Base-by-base conservation (phyloP, 352 stramenopile genomes). In the Phytophthora cryptogea region DNA sequence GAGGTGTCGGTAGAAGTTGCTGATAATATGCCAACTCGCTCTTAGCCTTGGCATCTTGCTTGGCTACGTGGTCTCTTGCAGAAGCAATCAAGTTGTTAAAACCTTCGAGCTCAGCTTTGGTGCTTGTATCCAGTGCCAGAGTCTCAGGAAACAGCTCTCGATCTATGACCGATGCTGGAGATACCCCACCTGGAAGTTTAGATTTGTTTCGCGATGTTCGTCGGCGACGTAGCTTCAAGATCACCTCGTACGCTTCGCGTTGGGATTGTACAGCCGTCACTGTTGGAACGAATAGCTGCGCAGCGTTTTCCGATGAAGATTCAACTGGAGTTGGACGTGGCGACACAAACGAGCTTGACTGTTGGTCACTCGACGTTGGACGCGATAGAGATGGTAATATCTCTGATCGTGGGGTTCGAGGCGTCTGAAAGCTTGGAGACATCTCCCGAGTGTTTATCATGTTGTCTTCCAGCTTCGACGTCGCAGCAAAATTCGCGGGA, bases 1-100 rank as follows among this genome's bases (percentile, higher is more conserved):
- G 32, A 43, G 57, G 41, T 13, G 66, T 65, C 8, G 71, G 80
- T 11, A 87, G 47, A 1, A 86, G 42, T 35, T 83, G 72, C 37
- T 78, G 75, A 40, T 88, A 90, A 45, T 71, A 90, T 31, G 73
- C 59, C 9, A 90, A 35, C 26, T 88, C 78, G 33, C 63, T 70
- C 56, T 85, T 88, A 1, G 70, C 77, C 13, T 69, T 68, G 5
- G 33, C 60, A 31, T 63, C 63, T 16, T 83, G 68, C 6, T 62
- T 58, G 14, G 53, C 61, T 4, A 81, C 71, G n/a, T 47, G 52
- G 35, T 65, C 54, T 39, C 76, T 86, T 4, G 72, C 77, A n/a
- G 69, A 45, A 14, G 56, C 59, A 5, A 90, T 68, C n/a, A 90
- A 54, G 8, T 47, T 43, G 53, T 89, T 75, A 56, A 90, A 90